These are phyloP conservation scores for Plasmodium reichenowi DNA, from an alignment of 169 alveolate genomes.

Conservation along the genomic window DNA sequence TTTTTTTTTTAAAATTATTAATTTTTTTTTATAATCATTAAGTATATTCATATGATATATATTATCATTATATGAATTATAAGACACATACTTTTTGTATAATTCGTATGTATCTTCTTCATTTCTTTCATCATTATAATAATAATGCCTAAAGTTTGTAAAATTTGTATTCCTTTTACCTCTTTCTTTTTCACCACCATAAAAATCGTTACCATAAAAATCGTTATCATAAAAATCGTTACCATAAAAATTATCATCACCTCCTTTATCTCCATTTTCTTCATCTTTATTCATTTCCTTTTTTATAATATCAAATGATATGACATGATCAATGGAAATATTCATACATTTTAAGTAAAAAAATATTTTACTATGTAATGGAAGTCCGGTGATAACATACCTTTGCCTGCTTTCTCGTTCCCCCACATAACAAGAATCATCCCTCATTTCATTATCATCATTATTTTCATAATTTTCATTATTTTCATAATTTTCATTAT, in stretches of 20 bases:
- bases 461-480: neutral
- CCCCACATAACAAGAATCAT: neutral
- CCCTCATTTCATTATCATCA: neutral
- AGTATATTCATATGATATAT: constrained; percentile 16
- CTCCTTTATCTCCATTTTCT: neutral
- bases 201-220: neutral
- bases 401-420: neutral
- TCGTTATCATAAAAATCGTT: too few relatives aligned
- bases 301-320: constrained; percentile 33
- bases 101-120: too few relatives aligned
- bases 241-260: neutral
- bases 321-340: constrained; percentile 17
- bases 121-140: too few relatives aligned
- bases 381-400: constrained; percentile 44
- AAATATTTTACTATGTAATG: constrained; percentile 27
- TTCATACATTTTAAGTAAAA: constrained; percentile 32
- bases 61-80: too few relatives aligned
- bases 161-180: too few relatives aligned
- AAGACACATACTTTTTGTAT: too few relatives aligned
- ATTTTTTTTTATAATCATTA: constrained; percentile 15
- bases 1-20: constrained; percentile 12
- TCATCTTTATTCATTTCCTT: neutral
- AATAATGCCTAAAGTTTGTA: too few relatives aligned
- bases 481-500: neutral
- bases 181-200: neutral